These are phyloP conservation scores for Epichloe hybrida DNA, from an alignment of 2,329 filamentous ascomycete species.

Conservation along the genomic window DNA sequence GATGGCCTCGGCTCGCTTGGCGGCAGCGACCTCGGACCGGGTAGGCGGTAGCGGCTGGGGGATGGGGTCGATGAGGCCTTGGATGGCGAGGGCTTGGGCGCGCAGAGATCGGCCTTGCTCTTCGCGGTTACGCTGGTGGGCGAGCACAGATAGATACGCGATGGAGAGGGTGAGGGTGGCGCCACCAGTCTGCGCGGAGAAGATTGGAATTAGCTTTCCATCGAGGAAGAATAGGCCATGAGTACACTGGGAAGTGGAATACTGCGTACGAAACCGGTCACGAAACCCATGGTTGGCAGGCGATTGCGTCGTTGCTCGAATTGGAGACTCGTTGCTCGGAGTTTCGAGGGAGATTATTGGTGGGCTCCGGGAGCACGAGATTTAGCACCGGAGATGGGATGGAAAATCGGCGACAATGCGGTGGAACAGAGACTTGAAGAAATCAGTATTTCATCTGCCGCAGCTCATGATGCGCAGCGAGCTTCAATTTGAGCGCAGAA, in stretches of 20 bases:
- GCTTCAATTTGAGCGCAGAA: slow-evolving; percentile 7
- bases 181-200: slow-evolving; percentile 48
- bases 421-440: not conserved
- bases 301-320: not conserved
- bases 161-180: slow-evolving; percentile 61
- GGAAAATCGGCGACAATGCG: not conserved
- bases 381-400: not conserved
- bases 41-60: slow-evolving; percentile 33
- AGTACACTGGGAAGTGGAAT: not conserved
- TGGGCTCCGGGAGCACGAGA: not conserved
- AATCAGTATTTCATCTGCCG: slow-evolving; percentile 9
- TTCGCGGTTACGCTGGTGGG: slow-evolving; percentile 56
- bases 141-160: slow-evolving; percentile 57
- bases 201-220: not conserved
- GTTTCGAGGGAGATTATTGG: slow-evolving; percentile 18
- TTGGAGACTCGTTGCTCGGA: not conserved
- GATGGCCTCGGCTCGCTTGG: slow-evolving; percentile 40
- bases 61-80: slow-evolving; percentile 36
- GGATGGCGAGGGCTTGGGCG: slow-evolving; percentile 41
- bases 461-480: slow-evolving; percentile 21
- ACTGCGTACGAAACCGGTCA: slow-evolving; percentile 51
- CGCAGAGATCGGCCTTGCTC: slow-evolving; percentile 42
- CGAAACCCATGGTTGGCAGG: slow-evolving; percentile 50
- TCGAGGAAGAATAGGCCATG: not conserved
- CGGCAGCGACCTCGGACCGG: slow-evolving; percentile 34